phyloP scores from a whole-genome alignment of 306 rosid species.

The Oemleria cerasiformis region DNA sequence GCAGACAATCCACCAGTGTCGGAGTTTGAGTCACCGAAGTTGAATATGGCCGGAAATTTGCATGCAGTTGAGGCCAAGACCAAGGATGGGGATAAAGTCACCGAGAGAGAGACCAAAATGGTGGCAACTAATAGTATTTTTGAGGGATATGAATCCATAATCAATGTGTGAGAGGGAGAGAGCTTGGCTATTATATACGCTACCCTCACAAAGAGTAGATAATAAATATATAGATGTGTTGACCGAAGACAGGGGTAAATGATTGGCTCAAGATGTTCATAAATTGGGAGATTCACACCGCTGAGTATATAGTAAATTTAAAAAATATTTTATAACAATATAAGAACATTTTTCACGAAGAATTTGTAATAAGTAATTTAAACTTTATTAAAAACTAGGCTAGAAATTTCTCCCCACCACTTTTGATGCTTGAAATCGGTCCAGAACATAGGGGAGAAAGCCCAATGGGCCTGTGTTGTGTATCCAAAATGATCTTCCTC shows the following conservation, averaged over 20 bases:
- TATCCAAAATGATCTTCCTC: slow-evolving; percentile 42
- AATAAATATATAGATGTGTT: no score
- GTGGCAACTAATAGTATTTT: slow-evolving; percentile 11
- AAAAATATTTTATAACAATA: no score
- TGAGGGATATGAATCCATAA: slow-evolving; percentile 24
- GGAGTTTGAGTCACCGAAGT: slow-evolving; percentile 89
- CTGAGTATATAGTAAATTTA: no score
- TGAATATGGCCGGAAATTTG: slow-evolving; percentile 74
- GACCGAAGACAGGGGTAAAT: no score
- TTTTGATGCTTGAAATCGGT: no score
- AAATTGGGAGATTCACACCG: no score
- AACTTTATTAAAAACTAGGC: no score
- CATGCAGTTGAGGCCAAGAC: slow-evolving; percentile 31
- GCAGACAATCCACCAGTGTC: slow-evolving; percentile 96
- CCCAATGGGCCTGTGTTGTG: slow-evolving; percentile 54
- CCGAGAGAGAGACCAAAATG: slow-evolving; percentile 23
- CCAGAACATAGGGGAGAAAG: slow-evolving; percentile 35
- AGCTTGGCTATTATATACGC: background rate
- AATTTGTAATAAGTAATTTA: no score
- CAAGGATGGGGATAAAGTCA: background rate
- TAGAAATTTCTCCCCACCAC: no score
- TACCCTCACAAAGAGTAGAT: no score
- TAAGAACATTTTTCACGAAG: no score
- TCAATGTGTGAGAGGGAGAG: background rate
- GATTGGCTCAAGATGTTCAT: no score